Evolutionary conservation across 2,329 filamentous ascomycete species (phyloP), one percentile per base, ranked within the genome.

Genomic region (Rasamsonia emersonii): DNA sequence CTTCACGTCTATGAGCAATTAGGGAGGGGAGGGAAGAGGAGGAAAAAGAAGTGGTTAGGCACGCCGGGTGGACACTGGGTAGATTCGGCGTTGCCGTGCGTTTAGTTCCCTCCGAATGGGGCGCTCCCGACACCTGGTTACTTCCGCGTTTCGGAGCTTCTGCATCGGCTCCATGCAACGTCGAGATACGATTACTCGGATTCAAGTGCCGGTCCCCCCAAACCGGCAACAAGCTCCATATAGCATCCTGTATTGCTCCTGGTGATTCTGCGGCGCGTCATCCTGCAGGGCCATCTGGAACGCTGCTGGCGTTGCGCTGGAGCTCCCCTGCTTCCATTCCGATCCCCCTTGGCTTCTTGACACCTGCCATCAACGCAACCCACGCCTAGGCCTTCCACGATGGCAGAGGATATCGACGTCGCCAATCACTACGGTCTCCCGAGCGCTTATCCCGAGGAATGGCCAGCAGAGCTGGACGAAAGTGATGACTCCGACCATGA

Each of bases 401-500:
- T 75, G 79, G 72, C 77, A 41, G 83, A 91, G 51, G 37, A 40
- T 30, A 74, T 79, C 49, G 81, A 91, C 51, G 75, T 96, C 33
- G 76, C 91, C 49, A 86, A 86, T 47, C 86, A 93, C 64, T 96
- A 96, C 65, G 83, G 86, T 57, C 73, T 96, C 29, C 72, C 80
- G 24, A 83, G 72, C 9, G 69, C 83, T 13, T 88, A 77, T 56
- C 89, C 89, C 2, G 73, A 75, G 20, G 77, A 84, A 68, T 96
- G 89, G 89, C 89, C 89, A 1, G 68, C 77, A 29, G 82, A 93
- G 49, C 79, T 86, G 55, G 79, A 89, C 44, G 73, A 79, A 35
- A 77, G 74, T 50, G 78, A 82, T 56, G 73, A 67, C 28, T 79
- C 73, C 13, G 81, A 79, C 28, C 75, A 73, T 29, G 71, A 73